Evolutionary conservation across 805 yeast species (phyloP).

Genomic region (Yarrowia keelungensis): DNA sequence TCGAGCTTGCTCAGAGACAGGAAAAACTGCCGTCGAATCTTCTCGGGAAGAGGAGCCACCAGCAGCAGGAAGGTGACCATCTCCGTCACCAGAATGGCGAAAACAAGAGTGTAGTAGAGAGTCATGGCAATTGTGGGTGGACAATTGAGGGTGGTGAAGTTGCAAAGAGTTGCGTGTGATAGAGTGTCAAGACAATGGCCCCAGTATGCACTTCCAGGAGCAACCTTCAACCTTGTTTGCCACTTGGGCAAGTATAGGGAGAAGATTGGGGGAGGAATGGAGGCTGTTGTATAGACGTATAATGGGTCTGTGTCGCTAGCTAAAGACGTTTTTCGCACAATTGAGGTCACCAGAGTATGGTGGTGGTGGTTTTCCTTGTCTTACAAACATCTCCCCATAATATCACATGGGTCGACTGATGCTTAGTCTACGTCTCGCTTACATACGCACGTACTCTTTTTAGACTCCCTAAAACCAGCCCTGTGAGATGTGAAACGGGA

Average conservation of each 20-base stretch:
- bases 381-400: too few species aligned
- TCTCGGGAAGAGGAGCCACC: slow-evolving; percentile 85
- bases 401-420: too few species aligned
- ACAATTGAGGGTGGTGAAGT: not conserved
- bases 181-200: not conserved
- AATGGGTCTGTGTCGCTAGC: too few species aligned
- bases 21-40: slow-evolving; percentile 69
- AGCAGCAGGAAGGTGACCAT: slow-evolving; percentile 78
- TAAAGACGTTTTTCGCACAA: too few species aligned
- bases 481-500: not conserved
- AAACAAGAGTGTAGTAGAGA: slow-evolving; percentile 60
- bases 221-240: slow-evolving; percentile 37
- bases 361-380: too few species aligned
- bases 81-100: slow-evolving; percentile 77
- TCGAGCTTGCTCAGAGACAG: slow-evolving; percentile 81
- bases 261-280: not conserved
- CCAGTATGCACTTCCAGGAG: slow-evolving; percentile 30
- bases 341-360: too few species aligned
- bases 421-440: too few species aligned
- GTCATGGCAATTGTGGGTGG: slow-evolving; percentile 50
- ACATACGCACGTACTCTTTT: not conserved
- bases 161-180: not conserved
- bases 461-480: slow-evolving; percentile 6
- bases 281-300: not conserved
- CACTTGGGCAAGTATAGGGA: slow-evolving; percentile 11